Evolutionary conservation across 495 filamentous ascomycete species (phyloP).

Genomic region (Aeminium ludgeri): DNA sequence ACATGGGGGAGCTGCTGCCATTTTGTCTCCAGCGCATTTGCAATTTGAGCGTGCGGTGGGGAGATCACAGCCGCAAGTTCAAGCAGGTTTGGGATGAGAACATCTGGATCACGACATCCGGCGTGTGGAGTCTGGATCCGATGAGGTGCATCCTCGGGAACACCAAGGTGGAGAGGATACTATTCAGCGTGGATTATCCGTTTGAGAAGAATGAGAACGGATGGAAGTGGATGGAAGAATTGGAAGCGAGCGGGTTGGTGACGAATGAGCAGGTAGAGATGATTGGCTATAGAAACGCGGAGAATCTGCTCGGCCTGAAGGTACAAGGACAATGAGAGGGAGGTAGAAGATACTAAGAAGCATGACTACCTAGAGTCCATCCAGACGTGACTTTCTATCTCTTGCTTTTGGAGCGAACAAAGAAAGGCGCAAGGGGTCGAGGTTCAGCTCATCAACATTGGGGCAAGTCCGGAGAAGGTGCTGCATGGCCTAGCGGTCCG

Average conservation of each 20-base stretch:
- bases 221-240: conserved; percentile 31
- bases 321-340: too few relatives aligned
- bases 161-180: conserved; percentile 32
- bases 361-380: too few relatives aligned
- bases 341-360: too few relatives aligned
- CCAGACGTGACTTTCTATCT: too few relatives aligned
- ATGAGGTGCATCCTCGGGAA: conserved; percentile 28
- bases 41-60: conserved; percentile 19
- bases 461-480: too few relatives aligned
- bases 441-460: too few relatives aligned
- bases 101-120: conserved; percentile 26
- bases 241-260: conserved; percentile 36
- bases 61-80: conserved; percentile 18
- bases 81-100: conserved; percentile 29
- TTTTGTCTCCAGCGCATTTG: conserved; percentile 27
- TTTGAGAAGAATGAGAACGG: conserved; percentile 32
- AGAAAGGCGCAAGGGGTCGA: too few relatives aligned
- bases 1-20: conserved; percentile 32
- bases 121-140: conserved; percentile 25
- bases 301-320: conserved; percentile 32
- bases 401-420: too few relatives aligned
- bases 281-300: conserved; percentile 40
- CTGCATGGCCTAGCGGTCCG: too few relatives aligned
- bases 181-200: conserved; percentile 46
- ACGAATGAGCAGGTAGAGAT: conserved; percentile 32